Conservation (phyloP, 352 stramenopile genomes). For the Paralagenidium karlingii region DNA sequence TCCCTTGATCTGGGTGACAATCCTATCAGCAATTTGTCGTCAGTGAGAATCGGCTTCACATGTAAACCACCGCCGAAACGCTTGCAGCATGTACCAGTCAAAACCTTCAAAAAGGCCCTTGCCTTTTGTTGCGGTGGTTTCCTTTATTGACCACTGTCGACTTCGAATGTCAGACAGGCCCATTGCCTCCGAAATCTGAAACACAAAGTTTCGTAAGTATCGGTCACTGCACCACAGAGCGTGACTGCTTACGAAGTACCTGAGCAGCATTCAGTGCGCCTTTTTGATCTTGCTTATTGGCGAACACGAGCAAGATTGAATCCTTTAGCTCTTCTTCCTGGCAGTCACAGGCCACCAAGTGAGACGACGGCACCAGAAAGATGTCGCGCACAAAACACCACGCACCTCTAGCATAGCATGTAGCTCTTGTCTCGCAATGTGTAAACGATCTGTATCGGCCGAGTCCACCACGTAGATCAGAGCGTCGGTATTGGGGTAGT, state of each 20-base stretch:
- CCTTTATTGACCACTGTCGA: conserved; percentile 99
- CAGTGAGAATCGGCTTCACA: not conserved
- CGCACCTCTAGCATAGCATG: conserved; percentile 93
- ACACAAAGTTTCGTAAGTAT: not conserved
- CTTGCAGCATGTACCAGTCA: conserved; percentile 82
- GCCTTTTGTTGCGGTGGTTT: conserved; percentile 96
- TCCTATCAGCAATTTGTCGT: conserved; percentile 21
- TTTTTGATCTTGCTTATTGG: conserved; percentile 99
- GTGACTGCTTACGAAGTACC: conserved; percentile 15
- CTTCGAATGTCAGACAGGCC: conserved; percentile 97
- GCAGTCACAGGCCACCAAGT: conserved; percentile 1
- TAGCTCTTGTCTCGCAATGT: conserved; percentile 96
- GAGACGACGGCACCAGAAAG: not conserved
- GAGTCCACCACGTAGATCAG: conserved; percentile 95
- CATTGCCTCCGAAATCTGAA: conserved; percentile 96
- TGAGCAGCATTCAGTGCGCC: conserved; percentile 84
- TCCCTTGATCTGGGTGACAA: conserved; percentile 84
- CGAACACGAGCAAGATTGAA: conserved; percentile 98
- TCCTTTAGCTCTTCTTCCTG: conserved; percentile 98
- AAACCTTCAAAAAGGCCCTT: conserved; percentile 99
- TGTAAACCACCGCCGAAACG: not conserved
- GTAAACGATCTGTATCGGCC: conserved; percentile 94
- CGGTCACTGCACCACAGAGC: not conserved
- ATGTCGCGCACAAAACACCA: not conserved
- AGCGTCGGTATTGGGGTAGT: conserved; percentile 98